These are phyloP conservation scores for Tolypocladium ovalisporum DNA, from an alignment of 2,329 filamentous ascomycete species.

Conservation along the genomic window DNA sequence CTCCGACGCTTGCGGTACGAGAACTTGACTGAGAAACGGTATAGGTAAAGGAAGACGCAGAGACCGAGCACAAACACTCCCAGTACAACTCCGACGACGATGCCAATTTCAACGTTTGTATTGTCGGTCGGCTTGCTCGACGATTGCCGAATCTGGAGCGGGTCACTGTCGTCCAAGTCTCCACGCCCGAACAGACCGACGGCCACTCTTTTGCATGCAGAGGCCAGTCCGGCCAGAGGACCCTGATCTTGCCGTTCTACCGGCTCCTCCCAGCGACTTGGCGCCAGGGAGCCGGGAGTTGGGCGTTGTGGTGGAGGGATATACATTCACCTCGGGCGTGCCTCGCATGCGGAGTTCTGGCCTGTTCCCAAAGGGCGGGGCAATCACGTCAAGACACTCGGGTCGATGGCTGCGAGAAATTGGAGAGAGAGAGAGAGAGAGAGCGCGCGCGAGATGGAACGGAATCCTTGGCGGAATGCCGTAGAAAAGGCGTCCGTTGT, in stretches of 20 bases:
- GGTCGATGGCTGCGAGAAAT: not conserved
- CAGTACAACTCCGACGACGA: conserved; percentile 30
- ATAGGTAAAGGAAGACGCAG: conserved; percentile 26
- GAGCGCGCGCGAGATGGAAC: not conserved
- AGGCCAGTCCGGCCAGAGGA: not conserved
- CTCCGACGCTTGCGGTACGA: conserved; percentile 13
- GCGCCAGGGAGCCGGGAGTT: not conserved
- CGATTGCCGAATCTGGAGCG: conserved; percentile 12
- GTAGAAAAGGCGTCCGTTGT: not conserved
- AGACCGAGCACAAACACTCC: conserved; percentile 26
- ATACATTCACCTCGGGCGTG: conserved; percentile 16
- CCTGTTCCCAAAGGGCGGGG: not conserved
- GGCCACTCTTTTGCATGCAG: not conserved
- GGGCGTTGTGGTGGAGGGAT: conserved; percentile 11
- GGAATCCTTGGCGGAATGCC: not conserved
- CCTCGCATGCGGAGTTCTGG: not conserved
- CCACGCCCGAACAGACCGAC: not conserved
- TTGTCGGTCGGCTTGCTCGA: conserved; percentile 16
- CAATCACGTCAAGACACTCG: not conserved
- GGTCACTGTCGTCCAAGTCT: not conserved
- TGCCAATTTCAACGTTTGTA: conserved; percentile 30
- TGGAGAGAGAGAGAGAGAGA: not conserved
- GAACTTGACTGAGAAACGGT: conserved; percentile 26
- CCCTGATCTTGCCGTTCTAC: not conserved
- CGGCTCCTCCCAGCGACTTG: not conserved